Percentiles rank a stretch among this genome's conserved stretches.
Conservation (phyloP, 2,329 filamentous ascomycete genomes). For the Colletotrichum lini region DNA sequence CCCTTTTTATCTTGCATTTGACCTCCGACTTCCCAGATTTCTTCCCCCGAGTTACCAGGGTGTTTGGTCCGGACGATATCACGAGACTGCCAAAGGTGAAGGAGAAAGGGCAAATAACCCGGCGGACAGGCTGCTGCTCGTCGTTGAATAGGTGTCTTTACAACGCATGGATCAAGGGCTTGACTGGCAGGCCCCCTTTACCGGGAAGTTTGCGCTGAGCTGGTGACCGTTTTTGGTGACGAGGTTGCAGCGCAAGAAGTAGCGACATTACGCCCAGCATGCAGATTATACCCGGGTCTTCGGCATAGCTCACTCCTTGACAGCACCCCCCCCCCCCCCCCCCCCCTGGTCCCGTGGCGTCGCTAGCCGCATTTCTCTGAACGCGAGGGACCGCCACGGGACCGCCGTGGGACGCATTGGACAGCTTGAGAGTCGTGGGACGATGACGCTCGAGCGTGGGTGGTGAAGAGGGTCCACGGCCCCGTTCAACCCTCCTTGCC, state of each 20-base stretch:
- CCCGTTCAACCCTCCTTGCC: constrained; percentile 43
- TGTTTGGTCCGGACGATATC: constrained; percentile 15
- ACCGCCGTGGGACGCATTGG: constrained; percentile 25
- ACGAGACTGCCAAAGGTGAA: constrained; percentile 11
- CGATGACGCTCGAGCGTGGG: constrained; percentile 39
- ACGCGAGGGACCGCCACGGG: constrained; percentile 25
- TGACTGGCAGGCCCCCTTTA: constrained; percentile 3
- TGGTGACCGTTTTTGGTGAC: constrained; percentile 29
- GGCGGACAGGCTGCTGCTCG: not conserved
- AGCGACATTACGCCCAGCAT: constrained; percentile 33
- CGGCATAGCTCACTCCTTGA: constrained; percentile 32
- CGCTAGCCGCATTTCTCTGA: constrained; percentile 33
- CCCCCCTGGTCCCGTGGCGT: constrained; percentile 29
- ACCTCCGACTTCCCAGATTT: constrained; percentile 12
- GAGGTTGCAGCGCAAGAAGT: constrained; percentile 37
- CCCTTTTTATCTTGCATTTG: constrained; percentile 15
- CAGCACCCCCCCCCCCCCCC: constrained; percentile 20
- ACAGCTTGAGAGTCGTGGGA: constrained; percentile 40
- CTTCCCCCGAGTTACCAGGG: constrained; percentile 2
- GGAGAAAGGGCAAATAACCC: not conserved
- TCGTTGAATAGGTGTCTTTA: not conserved
- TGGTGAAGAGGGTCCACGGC: constrained; percentile 41
- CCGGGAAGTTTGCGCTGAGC: constrained; percentile 21
- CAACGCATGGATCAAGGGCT: constrained; percentile 21
- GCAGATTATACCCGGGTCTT: constrained; percentile 34